These are phyloP conservation scores for Dioscorea dumetorum DNA, from an alignment of 106 monocot species.

Conservation along the genomic window DNA sequence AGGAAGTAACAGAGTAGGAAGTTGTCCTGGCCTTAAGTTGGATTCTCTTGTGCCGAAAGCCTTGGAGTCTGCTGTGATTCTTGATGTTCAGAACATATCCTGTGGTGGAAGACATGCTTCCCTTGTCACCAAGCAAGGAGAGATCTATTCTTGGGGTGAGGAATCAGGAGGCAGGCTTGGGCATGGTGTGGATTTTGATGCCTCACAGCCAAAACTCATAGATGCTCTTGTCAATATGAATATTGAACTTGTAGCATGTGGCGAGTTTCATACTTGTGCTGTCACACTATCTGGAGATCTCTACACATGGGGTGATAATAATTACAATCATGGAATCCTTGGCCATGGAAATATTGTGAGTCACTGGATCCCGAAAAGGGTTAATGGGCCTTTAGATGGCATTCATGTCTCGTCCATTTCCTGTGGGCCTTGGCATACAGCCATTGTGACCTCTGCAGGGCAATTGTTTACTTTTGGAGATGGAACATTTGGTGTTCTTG, in stretches of 20 bases:
- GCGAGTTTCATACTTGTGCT: slow-evolving; percentile 75
- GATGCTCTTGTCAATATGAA: slow-evolving; percentile 75
- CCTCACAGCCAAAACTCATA: slow-evolving; percentile 81
- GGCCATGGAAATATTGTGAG: slow-evolving; percentile 64
- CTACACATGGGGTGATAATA: slow-evolving; percentile 80
- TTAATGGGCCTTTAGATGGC: slow-evolving; percentile 63
- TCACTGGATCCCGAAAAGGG: slow-evolving; percentile 71
- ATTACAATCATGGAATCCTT: slow-evolving; percentile 57
- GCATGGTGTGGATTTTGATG: slow-evolving; percentile 87
- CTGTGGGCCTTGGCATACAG: slow-evolving; percentile 89
- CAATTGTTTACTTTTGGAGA: slow-evolving; percentile 80
- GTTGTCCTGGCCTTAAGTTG: slow-evolving; percentile 36
- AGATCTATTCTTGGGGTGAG: slow-evolving; percentile 93
- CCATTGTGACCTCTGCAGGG: slow-evolving; percentile 70
- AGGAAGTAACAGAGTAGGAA: slow-evolving; percentile 46
- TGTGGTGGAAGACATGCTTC: slow-evolving; percentile 83
- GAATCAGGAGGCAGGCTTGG: slow-evolving; percentile 96
- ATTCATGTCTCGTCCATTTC: slow-evolving; percentile 72
- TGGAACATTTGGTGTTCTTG: slow-evolving; percentile 85
- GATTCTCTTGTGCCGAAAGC: slow-evolving; percentile 86
- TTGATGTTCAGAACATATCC: slow-evolving; percentile 88
- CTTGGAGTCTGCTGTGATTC: slow-evolving; percentile 87
- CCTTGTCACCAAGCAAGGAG: slow-evolving; percentile 93
- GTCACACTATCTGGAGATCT: slow-evolving; percentile 75
- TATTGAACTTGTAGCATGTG: slow-evolving; percentile 90